Evolutionary conservation across 768 basidiomycete species (phyloP).

Genomic region (Podaxis sp.): DNA sequence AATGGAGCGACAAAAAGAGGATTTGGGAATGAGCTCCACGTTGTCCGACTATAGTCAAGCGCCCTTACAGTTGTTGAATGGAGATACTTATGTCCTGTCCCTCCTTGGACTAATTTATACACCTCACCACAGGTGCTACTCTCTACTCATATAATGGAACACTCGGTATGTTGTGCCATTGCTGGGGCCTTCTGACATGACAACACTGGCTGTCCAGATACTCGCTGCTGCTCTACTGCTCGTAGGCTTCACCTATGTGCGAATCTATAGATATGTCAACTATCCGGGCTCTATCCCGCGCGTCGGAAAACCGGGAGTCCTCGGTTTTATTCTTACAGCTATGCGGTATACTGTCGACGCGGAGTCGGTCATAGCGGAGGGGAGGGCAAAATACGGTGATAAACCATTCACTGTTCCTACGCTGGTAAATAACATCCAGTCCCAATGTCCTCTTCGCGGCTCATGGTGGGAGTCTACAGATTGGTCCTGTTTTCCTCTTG

Average conservation of each 20-base stretch:
- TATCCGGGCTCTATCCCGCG: constrained; percentile 33
- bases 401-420: constrained; percentile 30
- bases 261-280: constrained; percentile 27
- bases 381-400: constrained; percentile 19
- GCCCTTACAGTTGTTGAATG: neutral
- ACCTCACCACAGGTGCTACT: neutral
- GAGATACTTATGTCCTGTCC: neutral
- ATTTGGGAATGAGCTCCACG: neutral
- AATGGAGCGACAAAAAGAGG: neutral
- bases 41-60: neutral
- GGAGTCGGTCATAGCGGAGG: constrained; percentile 29
- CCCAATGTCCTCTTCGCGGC: too few relatives aligned
- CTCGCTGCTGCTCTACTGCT: constrained; percentile 19
- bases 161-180: too few relatives aligned
- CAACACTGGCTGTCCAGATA: neutral
- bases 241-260: constrained; percentile 23
- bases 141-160: neutral
- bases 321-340: constrained; percentile 36
- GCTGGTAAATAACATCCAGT: constrained; percentile 21
- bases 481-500: constrained; percentile 34
- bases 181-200: neutral
- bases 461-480: constrained; percentile 18
- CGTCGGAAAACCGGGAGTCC: constrained; percentile 31
- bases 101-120: neutral
- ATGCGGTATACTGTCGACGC: constrained; percentile 33